These are phyloP conservation scores for Cyberlindnera lachancei DNA, from an alignment of 805 yeast genomes.

Conservation along the genomic window DNA sequence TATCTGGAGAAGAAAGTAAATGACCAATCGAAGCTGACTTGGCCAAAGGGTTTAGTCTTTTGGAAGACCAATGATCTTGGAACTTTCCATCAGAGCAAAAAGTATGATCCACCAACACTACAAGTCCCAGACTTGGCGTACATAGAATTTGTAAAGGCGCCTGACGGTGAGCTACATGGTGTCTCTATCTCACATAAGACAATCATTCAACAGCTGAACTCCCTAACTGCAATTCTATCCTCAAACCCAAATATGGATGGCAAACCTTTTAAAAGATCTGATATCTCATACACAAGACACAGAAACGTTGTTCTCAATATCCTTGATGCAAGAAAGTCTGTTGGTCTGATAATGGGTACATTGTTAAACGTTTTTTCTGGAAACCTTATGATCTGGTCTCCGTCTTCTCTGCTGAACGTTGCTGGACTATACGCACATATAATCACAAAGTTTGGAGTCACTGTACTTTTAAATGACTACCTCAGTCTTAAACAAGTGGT, in stretches of 20 bases:
- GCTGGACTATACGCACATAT: constrained; percentile 86
- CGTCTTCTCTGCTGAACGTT: constrained; percentile 60
- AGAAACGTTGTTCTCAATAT: constrained; percentile 55
- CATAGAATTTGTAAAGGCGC: constrained; percentile 85
- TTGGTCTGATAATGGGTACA: constrained; percentile 79
- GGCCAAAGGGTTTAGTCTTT: constrained; percentile 70
- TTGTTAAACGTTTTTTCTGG: constrained; percentile 82
- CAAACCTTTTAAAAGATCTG: constrained; percentile 43
- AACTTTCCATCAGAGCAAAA: constrained; percentile 50
- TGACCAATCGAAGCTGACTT: constrained; percentile 38
- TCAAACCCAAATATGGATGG: constrained; percentile 47
- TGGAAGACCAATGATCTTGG: constrained; percentile 91
- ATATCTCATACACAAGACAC: constrained; percentile 37
- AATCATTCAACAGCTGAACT: constrained; percentile 79
- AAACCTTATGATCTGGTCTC: constrained; percentile 71
- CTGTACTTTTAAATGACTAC: constrained; percentile 77
- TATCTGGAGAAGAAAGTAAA: constrained; percentile 57
- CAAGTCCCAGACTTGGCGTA: constrained; percentile 84
- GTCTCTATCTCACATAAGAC: constrained; percentile 90
- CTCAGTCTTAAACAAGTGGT: constrained; percentile 84
- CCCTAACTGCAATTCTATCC: constrained; percentile 59
- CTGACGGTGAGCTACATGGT: constrained; percentile 87
- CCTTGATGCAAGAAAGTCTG: constrained; percentile 66
- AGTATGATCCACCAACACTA: constrained; percentile 52
- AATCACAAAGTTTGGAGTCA: constrained; percentile 61